Base-by-base conservation (phyloP, 139 green algal genomes). In the Ettlia oleoabundans region DNA sequence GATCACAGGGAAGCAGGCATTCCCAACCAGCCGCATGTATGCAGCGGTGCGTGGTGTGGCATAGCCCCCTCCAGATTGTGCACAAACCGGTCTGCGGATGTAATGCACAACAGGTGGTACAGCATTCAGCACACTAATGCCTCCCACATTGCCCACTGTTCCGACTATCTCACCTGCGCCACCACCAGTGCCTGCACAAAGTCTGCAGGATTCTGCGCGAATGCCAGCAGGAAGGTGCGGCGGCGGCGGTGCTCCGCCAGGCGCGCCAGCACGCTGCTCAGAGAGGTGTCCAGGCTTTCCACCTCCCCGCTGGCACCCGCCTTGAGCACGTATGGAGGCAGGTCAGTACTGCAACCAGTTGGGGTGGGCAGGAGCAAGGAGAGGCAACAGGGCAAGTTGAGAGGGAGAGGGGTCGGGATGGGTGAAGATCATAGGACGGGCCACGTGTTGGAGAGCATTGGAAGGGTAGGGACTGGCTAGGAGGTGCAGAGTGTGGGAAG, bases 131-230 rank as follows among this genome's bases (percentile, higher is more conserved):
- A 58, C 47, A n/a, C n/a, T n/a, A n/a, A n/a, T n/a, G n/a, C n/a
- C n/a, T n/a, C n/a, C n/a, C n/a, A n/a, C n/a, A n/a, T n/a, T n/a
- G n/a, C n/a, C n/a, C n/a, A n/a, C n/a, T n/a, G n/a, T n/a, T n/a
- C n/a, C n/a, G n/a, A n/a, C n/a, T n/a, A n/a, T n/a, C 43, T 9
- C 73, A 82, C 76, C 81, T 97, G 93, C 13, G 87, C 85, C 18
- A 86, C 90, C 18, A 97, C 74, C 33, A 98, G 64, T 6, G 86
- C 88, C 75, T 94, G 91, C 64, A 96, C 89, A 76, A 95, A 94
- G 40, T 96, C 95, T 1, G 93, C 85, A 6, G 95, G 95, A 32
- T 78, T 86, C 41, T 94, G 83, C 15, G 85, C 86, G 77, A 98
- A 98, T 4, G 82, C 91, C 37, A 95, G 78, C 61, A 96, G 92